phyloP scores from a whole-genome alignment of 2,329 filamentous ascomycete species.

The Trichoderma harzianum region DNA sequence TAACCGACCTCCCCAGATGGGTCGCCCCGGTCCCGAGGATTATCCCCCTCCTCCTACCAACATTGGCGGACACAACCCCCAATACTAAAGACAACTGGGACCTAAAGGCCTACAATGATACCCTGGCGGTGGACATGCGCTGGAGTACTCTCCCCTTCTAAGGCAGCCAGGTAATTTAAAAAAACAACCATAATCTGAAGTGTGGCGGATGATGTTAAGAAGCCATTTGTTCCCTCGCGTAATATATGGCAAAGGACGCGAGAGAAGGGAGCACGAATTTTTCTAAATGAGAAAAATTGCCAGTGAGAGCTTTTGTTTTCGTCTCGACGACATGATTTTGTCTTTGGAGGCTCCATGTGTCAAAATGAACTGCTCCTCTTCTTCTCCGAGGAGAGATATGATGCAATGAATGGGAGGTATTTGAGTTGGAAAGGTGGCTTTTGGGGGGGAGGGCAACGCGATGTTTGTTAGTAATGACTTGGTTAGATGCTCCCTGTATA shows the following conservation, averaged over 20 bases:
- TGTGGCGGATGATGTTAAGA: neutral
- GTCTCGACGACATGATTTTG: neutral
- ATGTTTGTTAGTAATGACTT: constrained; percentile 21
- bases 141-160: constrained; percentile 13
- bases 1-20: constrained; percentile 26
- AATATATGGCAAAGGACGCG: neutral
- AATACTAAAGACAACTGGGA: constrained; percentile 39
- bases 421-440: constrained; percentile 3
- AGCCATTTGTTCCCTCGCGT: constrained; percentile 1
- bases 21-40: constrained; percentile 44
- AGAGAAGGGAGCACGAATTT: constrained; percentile 1
- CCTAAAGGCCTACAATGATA: constrained; percentile 12
- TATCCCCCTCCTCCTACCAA: constrained; percentile 42
- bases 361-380: neutral
- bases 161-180: constrained; percentile 1
- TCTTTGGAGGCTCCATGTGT: constrained; percentile 1
- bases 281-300: neutral
- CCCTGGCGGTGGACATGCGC: constrained; percentile 9
- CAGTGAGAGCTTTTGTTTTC: neutral
- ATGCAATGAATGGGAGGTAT: neutral
- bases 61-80: constrained; percentile 46
- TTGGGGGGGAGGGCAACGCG: constrained; percentile 14
- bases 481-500: constrained; percentile 21
- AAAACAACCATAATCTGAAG: neutral
- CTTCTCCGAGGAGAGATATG: neutral